A percentile compares a stretch with the other conserved stretches of the same genome.
phyloP scores from a whole-genome alignment of 768 basidiomycete species.

The Leccinum aurantiacum region DNA sequence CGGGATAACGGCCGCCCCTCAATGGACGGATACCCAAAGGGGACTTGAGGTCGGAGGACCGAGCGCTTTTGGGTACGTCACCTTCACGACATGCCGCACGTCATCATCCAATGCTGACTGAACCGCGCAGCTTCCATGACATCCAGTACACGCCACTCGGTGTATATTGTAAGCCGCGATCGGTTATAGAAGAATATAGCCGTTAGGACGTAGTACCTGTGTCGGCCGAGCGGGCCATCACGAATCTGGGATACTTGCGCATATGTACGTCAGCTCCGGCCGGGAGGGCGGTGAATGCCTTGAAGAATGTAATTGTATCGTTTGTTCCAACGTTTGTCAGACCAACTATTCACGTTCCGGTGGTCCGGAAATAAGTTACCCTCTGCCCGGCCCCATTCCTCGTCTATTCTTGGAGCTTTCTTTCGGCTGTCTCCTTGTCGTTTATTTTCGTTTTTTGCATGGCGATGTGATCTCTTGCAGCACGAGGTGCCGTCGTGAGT shows the following conservation, averaged over 20 bases:
- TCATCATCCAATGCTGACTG: conserved; percentile 10
- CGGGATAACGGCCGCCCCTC: conserved; percentile 47
- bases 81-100: not conserved
- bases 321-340: not conserved
- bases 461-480: not conserved
- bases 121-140: conserved; percentile 27
- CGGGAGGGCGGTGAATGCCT: not conserved
- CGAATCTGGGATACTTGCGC: conserved; percentile 8
- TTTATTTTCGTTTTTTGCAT: not conserved
- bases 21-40: conserved; percentile 51
- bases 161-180: conserved; percentile 41
- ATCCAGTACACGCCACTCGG: conserved; percentile 40
- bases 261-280: not conserved
- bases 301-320: not conserved
- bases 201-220: conserved; percentile 5
- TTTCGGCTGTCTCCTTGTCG: not conserved
- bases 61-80: conserved; percentile 49
- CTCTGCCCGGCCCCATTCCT: not conserved
- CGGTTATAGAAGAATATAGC: conserved; percentile 47
- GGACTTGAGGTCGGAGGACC: conserved; percentile 56
- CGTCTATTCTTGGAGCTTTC: not conserved
- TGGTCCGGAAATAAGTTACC: not conserved
- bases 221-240: not conserved
- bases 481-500: not conserved
- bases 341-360: not conserved